phyloP scores from a whole-genome alignment of 345 rosid species.

The Boechera retrofracta region DNA sequence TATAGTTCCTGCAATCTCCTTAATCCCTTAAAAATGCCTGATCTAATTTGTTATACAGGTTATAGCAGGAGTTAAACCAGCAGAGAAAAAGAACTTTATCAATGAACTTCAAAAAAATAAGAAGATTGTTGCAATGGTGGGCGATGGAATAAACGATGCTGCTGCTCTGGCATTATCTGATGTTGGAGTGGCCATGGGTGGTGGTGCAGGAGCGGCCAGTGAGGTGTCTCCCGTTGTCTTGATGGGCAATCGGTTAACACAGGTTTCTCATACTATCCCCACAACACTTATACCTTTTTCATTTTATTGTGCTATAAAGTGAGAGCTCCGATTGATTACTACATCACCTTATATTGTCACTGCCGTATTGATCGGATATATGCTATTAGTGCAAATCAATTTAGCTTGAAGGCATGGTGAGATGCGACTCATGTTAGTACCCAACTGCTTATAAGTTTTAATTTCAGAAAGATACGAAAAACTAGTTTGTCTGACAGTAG shows the following conservation, averaged over 20 bases:
- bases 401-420: constrained; percentile 2
- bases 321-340: constrained; percentile 16
- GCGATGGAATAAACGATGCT: constrained; percentile 98
- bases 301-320: constrained; percentile 6
- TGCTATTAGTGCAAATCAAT: neutral
- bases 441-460: too few relatives aligned
- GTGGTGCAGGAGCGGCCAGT: constrained; percentile 94
- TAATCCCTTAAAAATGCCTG: neutral
- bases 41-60: constrained; percentile 56
- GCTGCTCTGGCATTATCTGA: constrained; percentile 93
- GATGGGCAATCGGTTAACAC: constrained; percentile 87
- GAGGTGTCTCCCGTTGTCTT: constrained; percentile 94
- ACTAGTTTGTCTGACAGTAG: neutral
- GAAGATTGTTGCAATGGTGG: constrained; percentile 92
- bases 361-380: neutral
- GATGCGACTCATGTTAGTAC: neutral
- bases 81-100: constrained; percentile 76
- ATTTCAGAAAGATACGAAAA: neutral
- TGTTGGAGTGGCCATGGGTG: constrained; percentile 94
- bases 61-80: constrained; percentile 82
- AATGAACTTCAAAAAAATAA: constrained; percentile 69
- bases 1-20: constrained; percentile 6
- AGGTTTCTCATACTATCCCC: constrained; percentile 57
- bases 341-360: constrained; percentile 6
- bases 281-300: neutral